Base-by-base conservation (phyloP, 164 flowering plant genomes). In the Tinospora cordifolia region DNA sequence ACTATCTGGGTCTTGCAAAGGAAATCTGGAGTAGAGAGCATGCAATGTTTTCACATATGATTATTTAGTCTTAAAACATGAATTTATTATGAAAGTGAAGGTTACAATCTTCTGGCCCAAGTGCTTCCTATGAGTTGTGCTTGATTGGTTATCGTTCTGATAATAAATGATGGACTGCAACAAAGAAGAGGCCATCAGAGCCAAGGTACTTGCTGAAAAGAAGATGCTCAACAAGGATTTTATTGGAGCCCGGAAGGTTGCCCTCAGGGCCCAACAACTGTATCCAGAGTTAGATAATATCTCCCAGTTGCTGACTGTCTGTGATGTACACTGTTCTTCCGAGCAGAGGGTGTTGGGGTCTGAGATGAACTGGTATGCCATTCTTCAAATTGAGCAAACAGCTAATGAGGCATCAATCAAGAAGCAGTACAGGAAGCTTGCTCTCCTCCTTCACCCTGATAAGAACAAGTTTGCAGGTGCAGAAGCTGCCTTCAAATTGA, bases 381-480 rank as follows among this genome's bases (percentile, higher is more conserved):
- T 93, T 19, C 93, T 93, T 75, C 88, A 90, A 67, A 47, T 91
- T 69, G 85, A 80, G 60, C 79, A 73, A 54, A 80, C 84, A 1
- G 85, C 98, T 8, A 88, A 90, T 76, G 98, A 87, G 59, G 75
- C 80, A 8, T 46, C 81, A 6, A 85, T 93, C 63, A 90, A 78
- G 83, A 90, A 88, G 75, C 98, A 91, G 71, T 93, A 81, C 66
- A 70, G 88, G 67, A 91, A 86, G 76, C 79, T 87, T 70, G 97
- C 93, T 34, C 86, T 91, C 34, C 76, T 63, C 4, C 92, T 91
- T 74, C 94, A 91, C 75, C 98, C 98, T 62, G 97, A 91, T 70
- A 93, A 91, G 74, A 93, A 91, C 77, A 83, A 84, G 69, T 84
- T 87, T 76, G 49, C 86, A 19, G 98, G 98, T 63, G 97, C 98